These are phyloP conservation scores for Paramecium biaurelia DNA, from an alignment of 73 alveolate species.

Conservation along the genomic window DNA sequence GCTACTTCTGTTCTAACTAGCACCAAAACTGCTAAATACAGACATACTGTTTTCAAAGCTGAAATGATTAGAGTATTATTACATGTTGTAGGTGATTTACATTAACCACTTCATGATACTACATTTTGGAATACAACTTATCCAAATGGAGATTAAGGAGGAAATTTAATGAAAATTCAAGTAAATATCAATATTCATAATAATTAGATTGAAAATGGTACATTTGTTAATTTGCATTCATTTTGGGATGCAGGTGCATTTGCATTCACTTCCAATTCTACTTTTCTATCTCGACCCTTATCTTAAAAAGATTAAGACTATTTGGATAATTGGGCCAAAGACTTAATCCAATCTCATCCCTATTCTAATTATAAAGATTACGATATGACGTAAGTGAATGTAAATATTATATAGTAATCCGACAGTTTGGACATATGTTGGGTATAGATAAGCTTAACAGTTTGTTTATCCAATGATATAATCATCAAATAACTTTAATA, in stretches of 20 bases:
- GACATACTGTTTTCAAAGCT: slow-evolving; percentile 54
- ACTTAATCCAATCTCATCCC: not conserved
- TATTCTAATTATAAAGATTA: not conserved
- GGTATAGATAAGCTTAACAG: not conserved
- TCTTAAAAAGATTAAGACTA: not conserved
- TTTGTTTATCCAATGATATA: slow-evolving; percentile 30
- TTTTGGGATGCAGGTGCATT: slow-evolving; percentile 54
- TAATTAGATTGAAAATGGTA: not conserved
- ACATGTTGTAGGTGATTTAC: slow-evolving; percentile 84
- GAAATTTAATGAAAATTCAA: slow-evolving; percentile 65
- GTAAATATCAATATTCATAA: not conserved
- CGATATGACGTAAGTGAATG: not conserved
- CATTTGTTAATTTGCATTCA: slow-evolving; percentile 48
- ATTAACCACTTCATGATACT: slow-evolving; percentile 80
- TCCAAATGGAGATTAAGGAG: slow-evolving; percentile 80
- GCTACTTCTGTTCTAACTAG: not conserved
- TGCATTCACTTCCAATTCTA: not conserved
- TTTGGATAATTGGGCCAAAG: slow-evolving; percentile 22
- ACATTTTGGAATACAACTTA: slow-evolving; percentile 58
- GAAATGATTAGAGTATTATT: slow-evolving; percentile 69
- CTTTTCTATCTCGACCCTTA: slow-evolving; percentile 39
- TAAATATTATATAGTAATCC: not conserved
- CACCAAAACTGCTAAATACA: not conserved
- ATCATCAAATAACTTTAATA: not conserved
- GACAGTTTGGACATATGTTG: slow-evolving; percentile 48